Evolutionary conservation across 441 rosid species (phyloP).

Genomic region (Pelargonium cotyledonis): DNA sequence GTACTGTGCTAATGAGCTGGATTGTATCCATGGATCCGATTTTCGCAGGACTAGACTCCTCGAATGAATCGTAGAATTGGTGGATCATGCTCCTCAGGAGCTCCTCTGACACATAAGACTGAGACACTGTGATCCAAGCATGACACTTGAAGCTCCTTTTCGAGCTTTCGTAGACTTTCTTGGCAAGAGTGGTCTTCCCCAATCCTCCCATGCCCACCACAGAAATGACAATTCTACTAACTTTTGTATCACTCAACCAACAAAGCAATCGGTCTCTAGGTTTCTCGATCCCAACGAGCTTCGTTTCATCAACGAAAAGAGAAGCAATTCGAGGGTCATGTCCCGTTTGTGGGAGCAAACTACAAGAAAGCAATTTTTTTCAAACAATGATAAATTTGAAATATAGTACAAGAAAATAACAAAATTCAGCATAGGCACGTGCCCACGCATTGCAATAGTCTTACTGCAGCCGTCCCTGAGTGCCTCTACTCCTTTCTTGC

Average conservation of each 20-base stretch:
- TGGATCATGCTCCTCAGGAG: not conserved
- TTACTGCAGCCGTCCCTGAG: not conserved
- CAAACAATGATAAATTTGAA: no score
- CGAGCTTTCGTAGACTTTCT: slow-evolving; percentile 2
- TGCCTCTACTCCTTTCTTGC: not conserved
- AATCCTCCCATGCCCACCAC: slow-evolving; percentile 18
- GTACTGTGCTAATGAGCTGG: not conserved
- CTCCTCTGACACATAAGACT: not conserved
- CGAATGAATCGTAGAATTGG: not conserved
- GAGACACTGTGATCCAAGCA: no score
- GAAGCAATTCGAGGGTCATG: slow-evolving; percentile 8
- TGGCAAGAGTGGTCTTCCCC: slow-evolving; percentile 20
- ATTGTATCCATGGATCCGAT: not conserved
- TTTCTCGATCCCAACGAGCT: slow-evolving; percentile 28
- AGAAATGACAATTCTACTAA: slow-evolving; percentile 20
- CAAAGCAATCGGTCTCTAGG: slow-evolving; percentile 12
- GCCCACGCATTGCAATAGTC: no score
- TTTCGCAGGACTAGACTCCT: not conserved
- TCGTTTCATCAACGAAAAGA: slow-evolving; percentile 16
- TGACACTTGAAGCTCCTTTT: no score
- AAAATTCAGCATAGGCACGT: no score
- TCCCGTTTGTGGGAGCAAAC: no score
- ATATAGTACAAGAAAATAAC: no score
- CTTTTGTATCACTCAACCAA: slow-evolving; percentile 8
- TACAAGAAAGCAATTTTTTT: no score